Evolutionary conservation across 768 basidiomycete genomes (phyloP).

Genomic region (Tephrocybe rancida): DNA sequence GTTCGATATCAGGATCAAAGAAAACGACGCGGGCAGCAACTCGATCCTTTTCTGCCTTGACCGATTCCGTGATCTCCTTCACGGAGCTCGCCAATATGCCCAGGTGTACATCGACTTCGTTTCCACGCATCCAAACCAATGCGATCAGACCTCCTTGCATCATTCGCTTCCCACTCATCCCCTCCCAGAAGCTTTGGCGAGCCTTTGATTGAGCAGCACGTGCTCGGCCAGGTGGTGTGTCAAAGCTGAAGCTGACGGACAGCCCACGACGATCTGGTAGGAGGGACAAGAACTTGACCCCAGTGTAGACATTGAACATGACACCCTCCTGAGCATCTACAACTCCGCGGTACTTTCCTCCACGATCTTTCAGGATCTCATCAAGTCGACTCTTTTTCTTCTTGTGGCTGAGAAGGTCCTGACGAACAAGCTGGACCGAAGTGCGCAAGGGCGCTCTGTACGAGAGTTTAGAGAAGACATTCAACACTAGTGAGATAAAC

Average conservation of each 20-base stretch:
- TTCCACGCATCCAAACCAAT: slow-evolving; percentile 47
- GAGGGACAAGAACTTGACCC: slow-evolving; percentile 47
- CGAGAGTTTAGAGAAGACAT: not conserved
- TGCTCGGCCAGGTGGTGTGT: slow-evolving; percentile 60
- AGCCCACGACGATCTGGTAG: slow-evolving; percentile 56
- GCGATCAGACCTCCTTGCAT: slow-evolving; percentile 66
- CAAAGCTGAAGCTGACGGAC: slow-evolving; percentile 45
- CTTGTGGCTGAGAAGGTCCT: slow-evolving; percentile 38
- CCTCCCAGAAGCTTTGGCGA: slow-evolving; percentile 64
- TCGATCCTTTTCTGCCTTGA: slow-evolving; percentile 29
- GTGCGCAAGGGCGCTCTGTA: slow-evolving; percentile 53
- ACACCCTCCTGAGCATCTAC: slow-evolving; percentile 45
- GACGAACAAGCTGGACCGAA: slow-evolving; percentile 49
- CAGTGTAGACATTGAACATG: slow-evolving; percentile 67
- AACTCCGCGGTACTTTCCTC: slow-evolving; percentile 59
- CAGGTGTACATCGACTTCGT: slow-evolving; percentile 46
- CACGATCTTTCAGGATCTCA: slow-evolving; percentile 48
- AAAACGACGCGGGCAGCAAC: slow-evolving; percentile 58
- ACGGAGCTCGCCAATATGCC: slow-evolving; percentile 49
- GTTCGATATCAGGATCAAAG: slow-evolving; percentile 61
- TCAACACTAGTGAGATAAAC: not conserved
- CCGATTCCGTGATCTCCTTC: slow-evolving; percentile 48
- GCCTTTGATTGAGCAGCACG: slow-evolving; percentile 36
- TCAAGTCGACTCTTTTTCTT: slow-evolving; percentile 38
- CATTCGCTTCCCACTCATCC: slow-evolving; percentile 57